Evolutionary conservation across 129 eudicot species (phyloP).

Genomic region (Chrysanthemum lavandulifolium): DNA sequence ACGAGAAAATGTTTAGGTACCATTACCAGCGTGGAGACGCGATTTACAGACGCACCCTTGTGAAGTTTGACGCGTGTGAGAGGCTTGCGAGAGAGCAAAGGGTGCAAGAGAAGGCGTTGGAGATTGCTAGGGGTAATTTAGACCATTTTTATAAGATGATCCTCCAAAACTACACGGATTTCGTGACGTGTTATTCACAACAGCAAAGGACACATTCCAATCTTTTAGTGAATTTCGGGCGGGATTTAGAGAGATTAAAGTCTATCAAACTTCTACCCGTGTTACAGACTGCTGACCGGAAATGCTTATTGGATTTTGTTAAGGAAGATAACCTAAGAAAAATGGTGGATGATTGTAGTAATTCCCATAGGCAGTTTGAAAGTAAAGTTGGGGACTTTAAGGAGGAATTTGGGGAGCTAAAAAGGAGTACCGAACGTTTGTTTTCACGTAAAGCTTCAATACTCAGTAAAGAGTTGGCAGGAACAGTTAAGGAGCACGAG

Average conservation of each 20-base stretch:
- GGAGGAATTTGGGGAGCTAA: conserved; percentile 84
- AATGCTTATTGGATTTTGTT: conserved; percentile 79
- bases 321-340: conserved; percentile 79
- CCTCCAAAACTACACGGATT: conserved; percentile 69
- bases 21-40: conserved; percentile 78
- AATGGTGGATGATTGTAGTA: conserved; percentile 73
- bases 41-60: conserved; percentile 55
- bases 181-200: conserved; percentile 65
- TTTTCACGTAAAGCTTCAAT: conserved; percentile 73
- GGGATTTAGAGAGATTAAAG: conserved; percentile 70
- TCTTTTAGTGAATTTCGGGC: conserved; percentile 59
- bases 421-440: conserved; percentile 60
- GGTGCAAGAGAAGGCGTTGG: conserved; percentile 96
- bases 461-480: conserved; percentile 59
- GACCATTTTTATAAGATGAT: conserved; percentile 79
- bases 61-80: conserved; percentile 54
- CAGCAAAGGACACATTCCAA: conserved; percentile 69
- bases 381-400: conserved; percentile 89
- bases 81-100: conserved; percentile 69
- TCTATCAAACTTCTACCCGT: conserved; percentile 60
- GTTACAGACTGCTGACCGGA: conserved; percentile 63
- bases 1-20: conserved; percentile 82
- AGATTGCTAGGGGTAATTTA: conserved; percentile 85
- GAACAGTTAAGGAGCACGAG: conserved; percentile 64
- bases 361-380: conserved; percentile 86